These are phyloP conservation scores for Artomyces pyxidatus DNA, from an alignment of 768 basidiomycete species.

Conservation along the genomic window DNA sequence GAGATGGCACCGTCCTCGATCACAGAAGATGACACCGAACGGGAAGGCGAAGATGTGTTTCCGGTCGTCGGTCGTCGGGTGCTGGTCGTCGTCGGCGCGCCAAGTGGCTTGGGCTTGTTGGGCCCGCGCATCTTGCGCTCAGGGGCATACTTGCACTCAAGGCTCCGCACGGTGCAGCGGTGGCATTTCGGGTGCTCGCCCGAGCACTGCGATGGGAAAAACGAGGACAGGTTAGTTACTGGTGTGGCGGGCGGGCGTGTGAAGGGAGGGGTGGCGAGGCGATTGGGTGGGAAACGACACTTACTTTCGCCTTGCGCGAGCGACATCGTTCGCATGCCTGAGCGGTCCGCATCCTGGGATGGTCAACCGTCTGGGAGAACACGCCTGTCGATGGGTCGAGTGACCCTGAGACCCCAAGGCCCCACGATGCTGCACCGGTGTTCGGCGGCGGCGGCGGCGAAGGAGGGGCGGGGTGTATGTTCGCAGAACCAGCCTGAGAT, in stretches of 20 bases:
- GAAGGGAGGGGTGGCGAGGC: neutral
- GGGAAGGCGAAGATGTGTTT: neutral
- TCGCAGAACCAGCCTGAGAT: neutral
- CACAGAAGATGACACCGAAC: neutral
- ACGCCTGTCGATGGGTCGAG: slow-evolving; percentile 59
- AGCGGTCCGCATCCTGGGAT: slow-evolving; percentile 57
- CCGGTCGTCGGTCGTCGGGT: neutral
- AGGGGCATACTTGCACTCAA: slow-evolving; percentile 58
- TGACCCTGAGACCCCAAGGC: slow-evolving; percentile 42
- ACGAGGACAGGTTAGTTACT: neutral
- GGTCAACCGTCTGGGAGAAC: slow-evolving; percentile 56
- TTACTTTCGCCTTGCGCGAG: slow-evolving; percentile 64
- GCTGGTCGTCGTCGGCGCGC: neutral
- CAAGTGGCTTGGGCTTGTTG: slow-evolving; percentile 40
- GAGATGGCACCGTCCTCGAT: neutral
- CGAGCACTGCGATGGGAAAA: slow-evolving; percentile 44
- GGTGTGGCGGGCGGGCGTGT: neutral
- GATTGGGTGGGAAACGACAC: slow-evolving; percentile 9
- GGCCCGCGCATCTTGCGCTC: slow-evolving; percentile 58
- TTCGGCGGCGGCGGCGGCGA: slow-evolving; percentile 16
- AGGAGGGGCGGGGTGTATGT: neutral
- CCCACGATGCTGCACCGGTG: slow-evolving; percentile 7
- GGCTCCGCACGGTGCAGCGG: slow-evolving; percentile 50
- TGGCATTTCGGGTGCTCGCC: slow-evolving; percentile 65
- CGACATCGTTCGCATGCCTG: slow-evolving; percentile 76